These are phyloP conservation scores for Russula brevipes DNA, from an alignment of 768 basidiomycete species.

Conservation along the genomic window DNA sequence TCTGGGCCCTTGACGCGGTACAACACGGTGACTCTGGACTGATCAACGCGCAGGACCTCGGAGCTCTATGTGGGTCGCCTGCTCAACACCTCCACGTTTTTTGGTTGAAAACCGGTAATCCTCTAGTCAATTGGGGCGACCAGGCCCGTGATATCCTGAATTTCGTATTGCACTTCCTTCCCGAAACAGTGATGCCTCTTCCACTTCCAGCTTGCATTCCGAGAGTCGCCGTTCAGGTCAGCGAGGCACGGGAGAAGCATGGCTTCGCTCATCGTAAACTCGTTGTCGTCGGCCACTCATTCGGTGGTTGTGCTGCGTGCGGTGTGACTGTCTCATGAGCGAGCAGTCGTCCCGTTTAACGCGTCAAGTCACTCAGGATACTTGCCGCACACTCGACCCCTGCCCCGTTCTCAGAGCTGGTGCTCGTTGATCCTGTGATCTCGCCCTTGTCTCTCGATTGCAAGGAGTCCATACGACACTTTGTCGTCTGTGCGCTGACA, in stretches of 20 bases:
- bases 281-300: constrained; percentile 75
- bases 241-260: constrained; percentile 37
- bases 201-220: constrained; percentile 50
- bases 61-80: constrained; percentile 50
- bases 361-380: constrained; percentile 38
- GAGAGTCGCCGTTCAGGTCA: constrained; percentile 42
- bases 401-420: constrained; percentile 60
- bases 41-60: constrained; percentile 54
- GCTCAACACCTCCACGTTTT: background rate
- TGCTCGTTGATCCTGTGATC: constrained; percentile 79
- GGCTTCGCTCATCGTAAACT: constrained; percentile 55
- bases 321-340: constrained; percentile 29
- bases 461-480: background rate
- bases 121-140: constrained; percentile 71
- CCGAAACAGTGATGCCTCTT: constrained; percentile 34
- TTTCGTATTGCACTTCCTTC: constrained; percentile 66
- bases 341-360: constrained; percentile 5
- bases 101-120: background rate
- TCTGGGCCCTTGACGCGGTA: constrained; percentile 80
- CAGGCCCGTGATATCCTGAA: constrained; percentile 73
- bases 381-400: constrained; percentile 62
- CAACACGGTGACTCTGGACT: constrained; percentile 84
- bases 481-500: constrained; percentile 43
- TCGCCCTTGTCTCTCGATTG: constrained; percentile 19
- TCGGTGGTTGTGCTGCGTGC: constrained; percentile 74